Evolutionary conservation across 1,284 basidiomycete genomes (phyloP).

Genomic region (Pulveroboletus sp.): DNA sequence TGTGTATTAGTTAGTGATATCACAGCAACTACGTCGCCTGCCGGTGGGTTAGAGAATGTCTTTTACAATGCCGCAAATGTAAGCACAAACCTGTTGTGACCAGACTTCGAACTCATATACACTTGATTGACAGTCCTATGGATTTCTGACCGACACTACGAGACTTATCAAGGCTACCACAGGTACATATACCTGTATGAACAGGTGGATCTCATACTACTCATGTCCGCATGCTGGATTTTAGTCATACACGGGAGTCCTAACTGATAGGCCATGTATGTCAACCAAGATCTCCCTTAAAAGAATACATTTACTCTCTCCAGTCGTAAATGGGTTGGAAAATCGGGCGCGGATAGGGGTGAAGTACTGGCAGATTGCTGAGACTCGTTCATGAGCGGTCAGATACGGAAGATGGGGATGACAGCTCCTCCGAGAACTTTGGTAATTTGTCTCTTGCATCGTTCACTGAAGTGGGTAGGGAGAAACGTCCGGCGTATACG

Average conservation of each 20-base stretch:
- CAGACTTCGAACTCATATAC: constrained; percentile 8
- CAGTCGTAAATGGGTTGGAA: background rate
- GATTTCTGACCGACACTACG: constrained; percentile 57
- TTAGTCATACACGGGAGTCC: constrained; percentile 7
- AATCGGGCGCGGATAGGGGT: background rate
- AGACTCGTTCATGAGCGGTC: background rate
- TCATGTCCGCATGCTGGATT: background rate
- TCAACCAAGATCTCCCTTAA: background rate
- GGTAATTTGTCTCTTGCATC: background rate
- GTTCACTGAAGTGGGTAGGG: background rate
- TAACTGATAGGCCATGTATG: background rate
- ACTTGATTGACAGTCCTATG: constrained; percentile 47
- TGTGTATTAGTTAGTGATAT: constrained; percentile 58
- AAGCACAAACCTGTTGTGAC: constrained; percentile 26
- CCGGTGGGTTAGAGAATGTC: constrained; percentile 59
- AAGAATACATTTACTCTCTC: background rate
- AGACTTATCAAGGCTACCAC: constrained; percentile 36
- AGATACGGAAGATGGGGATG: constrained; percentile 13
- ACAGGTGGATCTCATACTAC: constrained; percentile 1
- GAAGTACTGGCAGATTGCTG: too few species aligned
- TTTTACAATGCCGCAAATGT: constrained; percentile 58
- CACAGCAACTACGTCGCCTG: constrained; percentile 62
- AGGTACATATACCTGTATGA: background rate
- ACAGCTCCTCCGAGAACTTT: constrained; percentile 22
- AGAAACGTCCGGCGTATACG: background rate